Evolutionary conservation across 2,329 filamentous ascomycete species (phyloP).

Genomic region (Aureobasidium pullulans): DNA sequence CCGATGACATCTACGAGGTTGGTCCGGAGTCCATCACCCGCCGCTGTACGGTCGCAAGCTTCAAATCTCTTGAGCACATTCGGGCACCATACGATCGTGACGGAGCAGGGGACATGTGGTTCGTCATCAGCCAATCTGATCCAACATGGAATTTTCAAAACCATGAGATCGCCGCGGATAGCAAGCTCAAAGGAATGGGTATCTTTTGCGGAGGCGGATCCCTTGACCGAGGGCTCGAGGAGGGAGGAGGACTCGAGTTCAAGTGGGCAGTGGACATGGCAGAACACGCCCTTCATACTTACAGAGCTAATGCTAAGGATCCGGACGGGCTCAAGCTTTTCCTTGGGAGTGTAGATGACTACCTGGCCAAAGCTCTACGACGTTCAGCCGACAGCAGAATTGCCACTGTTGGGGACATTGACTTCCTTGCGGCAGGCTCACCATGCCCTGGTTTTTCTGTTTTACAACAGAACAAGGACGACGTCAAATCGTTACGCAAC

Average conservation of each 20-base stretch:
- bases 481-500: slow-evolving; percentile 54
- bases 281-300: slow-evolving; percentile 59
- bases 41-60: slow-evolving; percentile 54
- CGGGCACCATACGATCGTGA: slow-evolving; percentile 57
- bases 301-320: slow-evolving; percentile 56
- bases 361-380: slow-evolving; percentile 49
- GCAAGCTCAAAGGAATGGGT: slow-evolving; percentile 48
- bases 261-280: slow-evolving; percentile 62
- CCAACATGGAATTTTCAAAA: slow-evolving; percentile 20
- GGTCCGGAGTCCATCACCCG: slow-evolving; percentile 40
- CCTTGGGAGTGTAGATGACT: slow-evolving; percentile 65
- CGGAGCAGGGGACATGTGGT: slow-evolving; percentile 62
- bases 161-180: slow-evolving; percentile 17
- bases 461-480: slow-evolving; percentile 53
- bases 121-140: slow-evolving; percentile 23
- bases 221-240: slow-evolving; percentile 68
- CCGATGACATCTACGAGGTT: slow-evolving; percentile 37
- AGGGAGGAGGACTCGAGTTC: slow-evolving; percentile 58
- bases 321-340: slow-evolving; percentile 46
- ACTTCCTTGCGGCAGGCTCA: slow-evolving; percentile 64
- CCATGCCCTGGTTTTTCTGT: slow-evolving; percentile 71
- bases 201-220: slow-evolving; percentile 74
- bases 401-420: slow-evolving; percentile 54
- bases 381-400: slow-evolving; percentile 43
- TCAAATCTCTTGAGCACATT: slow-evolving; percentile 39